Evolutionary conservation across 2,329 filamentous ascomycete species (phyloP).

Genomic region (Pestalotiopsis sp.): DNA sequence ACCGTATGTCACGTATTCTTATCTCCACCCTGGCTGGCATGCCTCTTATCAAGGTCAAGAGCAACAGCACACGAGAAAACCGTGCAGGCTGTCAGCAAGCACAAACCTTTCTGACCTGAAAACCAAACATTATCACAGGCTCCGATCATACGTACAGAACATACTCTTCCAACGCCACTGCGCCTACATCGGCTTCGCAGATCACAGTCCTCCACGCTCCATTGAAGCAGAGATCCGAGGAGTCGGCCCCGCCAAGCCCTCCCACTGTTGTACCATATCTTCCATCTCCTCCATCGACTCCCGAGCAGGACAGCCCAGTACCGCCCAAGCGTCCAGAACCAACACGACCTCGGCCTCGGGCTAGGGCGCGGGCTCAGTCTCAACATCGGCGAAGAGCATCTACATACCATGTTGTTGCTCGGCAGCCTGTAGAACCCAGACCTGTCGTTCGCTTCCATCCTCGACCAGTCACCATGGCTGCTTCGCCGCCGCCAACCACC

Average conservation of each 20-base stretch:
- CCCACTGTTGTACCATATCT: slow-evolving; percentile 35
- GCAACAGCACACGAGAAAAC: neutral
- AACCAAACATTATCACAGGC: slow-evolving; percentile 15
- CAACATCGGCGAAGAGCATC: slow-evolving; percentile 29
- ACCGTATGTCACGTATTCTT: slow-evolving; percentile 11
- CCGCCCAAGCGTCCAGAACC: slow-evolving; percentile 33
- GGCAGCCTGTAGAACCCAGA: slow-evolving; percentile 18
- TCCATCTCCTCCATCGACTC: slow-evolving; percentile 39
- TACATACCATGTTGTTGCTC: slow-evolving; percentile 21
- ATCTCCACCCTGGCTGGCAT: neutral
- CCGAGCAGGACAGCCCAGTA: slow-evolving; percentile 47
- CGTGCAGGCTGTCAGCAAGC: neutral
- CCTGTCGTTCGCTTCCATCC: slow-evolving; percentile 38
- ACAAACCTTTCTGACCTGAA: neutral
- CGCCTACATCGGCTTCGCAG: slow-evolving; percentile 25
- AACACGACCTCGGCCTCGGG: neutral
- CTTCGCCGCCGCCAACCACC: slow-evolving; percentile 19
- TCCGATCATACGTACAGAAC: slow-evolving; percentile 18
- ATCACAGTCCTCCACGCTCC: slow-evolving; percentile 24
- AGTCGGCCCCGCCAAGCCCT: slow-evolving; percentile 31
- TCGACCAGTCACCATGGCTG: slow-evolving; percentile 37
- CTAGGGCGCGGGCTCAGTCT: neutral
- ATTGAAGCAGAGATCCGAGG: neutral
- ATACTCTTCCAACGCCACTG: slow-evolving; percentile 19
- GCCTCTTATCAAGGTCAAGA: neutral